Conservation (phyloP, 2,329 filamentous ascomycete genomes). For the Botrytis medusae region DNA sequence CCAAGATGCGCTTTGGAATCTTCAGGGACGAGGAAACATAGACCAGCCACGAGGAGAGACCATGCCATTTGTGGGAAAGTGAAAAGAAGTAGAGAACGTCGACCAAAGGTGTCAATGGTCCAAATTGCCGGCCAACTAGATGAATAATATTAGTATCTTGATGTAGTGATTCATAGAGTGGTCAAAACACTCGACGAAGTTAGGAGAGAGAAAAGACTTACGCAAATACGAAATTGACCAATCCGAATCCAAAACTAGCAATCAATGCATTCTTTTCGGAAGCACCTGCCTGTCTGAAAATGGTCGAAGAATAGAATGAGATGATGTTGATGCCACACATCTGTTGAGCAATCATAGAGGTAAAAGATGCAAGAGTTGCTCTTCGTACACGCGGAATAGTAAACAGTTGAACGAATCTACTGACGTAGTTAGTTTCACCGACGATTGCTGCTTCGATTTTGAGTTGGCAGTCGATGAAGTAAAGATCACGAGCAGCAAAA, state of each 20-base stretch:
- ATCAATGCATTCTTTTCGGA: constrained; percentile 55
- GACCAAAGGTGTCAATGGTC: constrained; percentile 65
- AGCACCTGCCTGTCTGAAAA: constrained; percentile 59
- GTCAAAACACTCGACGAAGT: neutral
- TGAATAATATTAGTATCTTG: constrained; percentile 48
- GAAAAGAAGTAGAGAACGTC: constrained; percentile 60
- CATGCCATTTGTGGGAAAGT: constrained; percentile 67
- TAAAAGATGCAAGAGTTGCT: constrained; percentile 73
- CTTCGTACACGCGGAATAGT: constrained; percentile 67
- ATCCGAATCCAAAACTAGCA: constrained; percentile 63
- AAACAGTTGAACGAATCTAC: constrained; percentile 64
- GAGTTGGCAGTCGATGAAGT: constrained; percentile 58
- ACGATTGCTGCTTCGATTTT: constrained; percentile 34
- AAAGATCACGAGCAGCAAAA: constrained; percentile 62
- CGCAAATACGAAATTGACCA: constrained; percentile 56
- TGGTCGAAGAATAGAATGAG: constrained; percentile 69
- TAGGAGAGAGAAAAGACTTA: neutral
- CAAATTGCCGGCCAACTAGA: constrained; percentile 58
- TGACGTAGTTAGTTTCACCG: constrained; percentile 52
- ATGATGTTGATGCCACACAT: constrained; percentile 60
- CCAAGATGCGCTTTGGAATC: constrained; percentile 45
- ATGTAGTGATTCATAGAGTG: too few relatives aligned
- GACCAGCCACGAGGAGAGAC: constrained; percentile 59
- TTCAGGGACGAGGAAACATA: constrained; percentile 54
- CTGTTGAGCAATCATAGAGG: constrained; percentile 63